Base-by-base conservation (phyloP, 371 early-diverging fungal species). In the Fennellomyces sp. region DNA sequence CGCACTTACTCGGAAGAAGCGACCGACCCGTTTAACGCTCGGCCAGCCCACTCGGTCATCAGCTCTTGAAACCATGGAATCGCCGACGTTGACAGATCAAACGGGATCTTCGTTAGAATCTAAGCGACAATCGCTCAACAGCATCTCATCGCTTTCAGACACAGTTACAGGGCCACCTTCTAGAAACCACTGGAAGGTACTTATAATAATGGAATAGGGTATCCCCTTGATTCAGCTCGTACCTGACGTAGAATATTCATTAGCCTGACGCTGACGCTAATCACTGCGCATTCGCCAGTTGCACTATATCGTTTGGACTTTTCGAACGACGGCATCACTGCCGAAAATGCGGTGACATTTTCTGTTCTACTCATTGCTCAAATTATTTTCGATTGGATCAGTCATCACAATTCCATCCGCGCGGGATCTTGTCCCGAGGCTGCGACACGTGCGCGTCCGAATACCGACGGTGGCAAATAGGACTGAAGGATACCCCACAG, bases 21-120 rank as follows among this genome's bases (percentile, higher is more conserved):
- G 83, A 48, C 84, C 86, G 30, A 80, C 83, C 11, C 84, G 80
- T 54, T 63, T 86, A 25, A 83, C 86, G 27, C 70, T 80, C 48
- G 86, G 68, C 26, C 66, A 73, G 35, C 55, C 71, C 10, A 49
- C 66, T 29, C 50, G 66, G 63, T 58, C 66, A 29, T 52, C 50
- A 28, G 41, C 31, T 2, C 23, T 52, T 38, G 63, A 67, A 58
- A 57, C 58, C 29, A 33, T 50, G 19, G 50, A 48, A 17, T 60
- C 63, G 41, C 57, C 70, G 33, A 55, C 64, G 52, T 70, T 61
- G 62, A 53, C 33, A 31, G 56, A 58, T 27, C 52, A 56, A 12
- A 45, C 45, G 17, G 45, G 45, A 10, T 57, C 49, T 23, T 65
- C 60, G 33, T 63, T 31, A 56, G 59, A 54, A 60, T 39, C 52